These are phyloP conservation scores for Euphorbia pulcherrima DNA, from an alignment of 345 rosid genomes.

Conservation along the genomic window DNA sequence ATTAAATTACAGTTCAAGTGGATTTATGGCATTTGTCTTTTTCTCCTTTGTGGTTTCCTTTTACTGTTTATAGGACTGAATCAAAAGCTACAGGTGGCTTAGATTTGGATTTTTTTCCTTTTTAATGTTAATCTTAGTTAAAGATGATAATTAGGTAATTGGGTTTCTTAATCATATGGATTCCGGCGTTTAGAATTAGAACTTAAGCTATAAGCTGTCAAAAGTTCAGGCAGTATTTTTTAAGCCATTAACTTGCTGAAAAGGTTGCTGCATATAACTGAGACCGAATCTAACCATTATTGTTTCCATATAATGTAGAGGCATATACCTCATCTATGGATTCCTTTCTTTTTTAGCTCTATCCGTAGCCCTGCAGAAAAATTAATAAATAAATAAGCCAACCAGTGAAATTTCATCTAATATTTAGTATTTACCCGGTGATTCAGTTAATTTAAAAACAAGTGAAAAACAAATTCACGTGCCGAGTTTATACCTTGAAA, in stretches of 20 bases:
- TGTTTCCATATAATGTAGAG: background rate
- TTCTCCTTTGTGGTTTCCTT: conserved; percentile 27
- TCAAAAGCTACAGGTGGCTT: conserved; percentile 39
- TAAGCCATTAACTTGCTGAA: background rate
- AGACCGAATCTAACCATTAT: conserved; percentile 6
- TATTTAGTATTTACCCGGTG: background rate
- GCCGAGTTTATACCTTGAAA: too few relatives aligned
- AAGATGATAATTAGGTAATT: background rate
- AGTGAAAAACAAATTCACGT: too few relatives aligned
- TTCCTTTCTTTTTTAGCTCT: background rate
- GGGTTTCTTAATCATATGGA: background rate
- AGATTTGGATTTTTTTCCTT: conserved; percentile 10
- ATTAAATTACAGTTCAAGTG: too few relatives aligned
- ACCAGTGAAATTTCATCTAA: background rate
- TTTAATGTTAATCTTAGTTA: background rate
- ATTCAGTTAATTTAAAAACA: background rate
- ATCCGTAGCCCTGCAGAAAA: background rate
- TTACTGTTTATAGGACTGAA: conserved; percentile 44
- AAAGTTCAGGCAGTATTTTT: conserved; percentile 3
- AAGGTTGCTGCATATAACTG: background rate
- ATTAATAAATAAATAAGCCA: background rate
- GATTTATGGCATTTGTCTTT: conserved; percentile 14
- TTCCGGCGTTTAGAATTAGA: background rate
- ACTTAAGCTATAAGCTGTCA: background rate
- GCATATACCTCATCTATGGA: conserved; percentile 6